These are phyloP conservation scores for Gentiana dahurica DNA, from an alignment of 257 asterid species.

Conservation along the genomic window DNA sequence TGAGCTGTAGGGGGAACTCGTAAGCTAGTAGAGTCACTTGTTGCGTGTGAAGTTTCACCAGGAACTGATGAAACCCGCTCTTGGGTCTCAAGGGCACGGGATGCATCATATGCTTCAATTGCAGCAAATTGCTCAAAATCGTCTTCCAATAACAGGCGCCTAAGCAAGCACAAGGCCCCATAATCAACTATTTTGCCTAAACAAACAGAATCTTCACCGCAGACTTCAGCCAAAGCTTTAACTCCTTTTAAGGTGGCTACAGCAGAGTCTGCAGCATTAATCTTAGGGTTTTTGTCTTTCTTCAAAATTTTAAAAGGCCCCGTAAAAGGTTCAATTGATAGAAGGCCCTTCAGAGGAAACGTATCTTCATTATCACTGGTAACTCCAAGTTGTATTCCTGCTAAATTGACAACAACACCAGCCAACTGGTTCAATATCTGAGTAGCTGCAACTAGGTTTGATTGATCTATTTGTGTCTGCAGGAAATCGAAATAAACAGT, in stretches of 20 bases:
- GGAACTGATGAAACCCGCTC: constrained; percentile 40
- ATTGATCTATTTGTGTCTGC: constrained; percentile 93
- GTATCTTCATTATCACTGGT: constrained; percentile 52
- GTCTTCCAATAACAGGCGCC: constrained; percentile 82
- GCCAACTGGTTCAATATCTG: constrained; percentile 81
- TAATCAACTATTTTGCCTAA: constrained; percentile 53
- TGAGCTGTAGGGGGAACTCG: constrained; percentile 95
- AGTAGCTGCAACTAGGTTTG: constrained; percentile 71
- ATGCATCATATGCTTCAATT: constrained; percentile 96
- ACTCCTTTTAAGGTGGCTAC: constrained; percentile 87
- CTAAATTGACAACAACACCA: constrained; percentile 81
- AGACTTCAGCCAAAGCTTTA: constrained; percentile 80
- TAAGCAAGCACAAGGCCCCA: constrained; percentile 69
- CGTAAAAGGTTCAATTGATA: constrained; percentile 75
- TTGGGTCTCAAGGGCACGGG: constrained; percentile 63
- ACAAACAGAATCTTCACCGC: constrained; percentile 69
- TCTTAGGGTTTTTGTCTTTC: constrained; percentile 61
- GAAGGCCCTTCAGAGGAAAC: constrained; percentile 75
- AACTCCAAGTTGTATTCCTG: constrained; percentile 67
- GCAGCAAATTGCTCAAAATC: constrained; percentile 98
- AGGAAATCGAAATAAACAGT: constrained; percentile 17
- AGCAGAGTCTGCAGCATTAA: constrained; percentile 90
- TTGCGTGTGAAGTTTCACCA: constrained; percentile 39
- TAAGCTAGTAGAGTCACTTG: constrained; percentile 49
- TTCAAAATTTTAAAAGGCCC: constrained; percentile 61